Evolutionary conservation across 148 eudicot species (phyloP).

Genomic region (Suaeda aralocaspica): DNA sequence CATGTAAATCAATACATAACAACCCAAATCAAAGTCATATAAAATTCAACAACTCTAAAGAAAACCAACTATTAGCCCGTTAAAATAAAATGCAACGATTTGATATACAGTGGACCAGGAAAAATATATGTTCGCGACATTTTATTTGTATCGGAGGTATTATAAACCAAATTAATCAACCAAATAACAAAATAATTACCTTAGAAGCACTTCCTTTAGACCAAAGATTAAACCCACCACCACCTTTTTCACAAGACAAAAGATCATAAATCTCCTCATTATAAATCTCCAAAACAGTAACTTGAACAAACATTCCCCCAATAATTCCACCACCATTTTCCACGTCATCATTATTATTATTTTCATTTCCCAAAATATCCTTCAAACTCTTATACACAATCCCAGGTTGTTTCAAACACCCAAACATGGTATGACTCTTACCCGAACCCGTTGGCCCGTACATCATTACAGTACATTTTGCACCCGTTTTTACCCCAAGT

Average conservation of each 20-base stretch:
- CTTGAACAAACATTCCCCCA: conserved; percentile 71
- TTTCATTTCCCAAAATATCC: conserved; percentile 57
- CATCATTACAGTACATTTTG: conserved; percentile 89
- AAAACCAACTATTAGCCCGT: too few species aligned
- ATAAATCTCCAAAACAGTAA: conserved; percentile 80
- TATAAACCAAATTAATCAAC: not conserved
- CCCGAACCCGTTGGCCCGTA: conserved; percentile 99
- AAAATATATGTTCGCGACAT: too few species aligned
- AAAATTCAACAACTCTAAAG: not conserved
- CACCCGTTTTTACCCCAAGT: conserved; percentile 82
- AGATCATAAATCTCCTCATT: conserved; percentile 98
- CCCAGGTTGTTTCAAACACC: conserved; percentile 72
- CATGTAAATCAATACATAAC: not conserved
- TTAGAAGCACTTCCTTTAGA: conserved; percentile 82
- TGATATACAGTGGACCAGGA: too few species aligned
- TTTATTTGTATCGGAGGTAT: too few species aligned
- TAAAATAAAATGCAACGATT: too few species aligned
- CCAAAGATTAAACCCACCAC: conserved; percentile 78
- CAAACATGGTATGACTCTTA: conserved; percentile 95
- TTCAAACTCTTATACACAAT: conserved; percentile 73
- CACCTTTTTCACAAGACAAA: conserved; percentile 48
- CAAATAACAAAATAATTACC: conserved; percentile 24
- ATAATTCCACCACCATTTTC: conserved; percentile 12
- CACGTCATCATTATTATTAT: conserved; percentile 29
- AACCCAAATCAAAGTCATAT: not conserved